Conservation (phyloP, 352 stramenopile genomes). For the Phytophthora pisi region DNA sequence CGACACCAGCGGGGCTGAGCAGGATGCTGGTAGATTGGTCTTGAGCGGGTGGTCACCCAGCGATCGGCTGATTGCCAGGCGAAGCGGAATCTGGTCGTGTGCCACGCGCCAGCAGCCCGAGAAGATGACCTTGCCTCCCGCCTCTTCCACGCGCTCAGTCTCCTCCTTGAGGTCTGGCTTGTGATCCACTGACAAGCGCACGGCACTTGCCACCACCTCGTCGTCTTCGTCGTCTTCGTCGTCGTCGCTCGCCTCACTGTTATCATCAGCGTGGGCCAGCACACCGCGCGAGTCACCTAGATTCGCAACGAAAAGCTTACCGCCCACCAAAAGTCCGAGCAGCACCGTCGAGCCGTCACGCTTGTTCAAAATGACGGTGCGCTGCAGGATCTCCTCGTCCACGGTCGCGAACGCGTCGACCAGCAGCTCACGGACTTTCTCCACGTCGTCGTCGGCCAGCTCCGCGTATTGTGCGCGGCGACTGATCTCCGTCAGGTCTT, state of each 20-base stretch:
- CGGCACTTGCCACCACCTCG: conserved; percentile 27
- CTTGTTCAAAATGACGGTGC: conserved; percentile 72
- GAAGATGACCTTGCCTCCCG: conserved; percentile 79
- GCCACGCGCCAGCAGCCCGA: conserved; percentile 87
- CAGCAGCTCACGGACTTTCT: conserved; percentile 54
- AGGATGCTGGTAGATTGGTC: conserved; percentile 61
- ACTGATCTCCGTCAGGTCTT: conserved; percentile 56
- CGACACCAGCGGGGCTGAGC: conserved; percentile 69
- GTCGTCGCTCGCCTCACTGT: conserved; percentile 20
- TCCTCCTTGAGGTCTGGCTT: conserved; percentile 76
- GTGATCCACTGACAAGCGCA: conserved; percentile 80
- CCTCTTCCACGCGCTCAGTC: conserved; percentile 60
- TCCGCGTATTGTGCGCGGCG: conserved; percentile 35
- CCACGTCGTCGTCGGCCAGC: conserved; percentile 54
- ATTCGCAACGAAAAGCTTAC: conserved; percentile 83
- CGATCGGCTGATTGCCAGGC: conserved; percentile 78
- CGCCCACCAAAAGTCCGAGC: conserved; percentile 66
- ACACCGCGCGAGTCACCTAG: conserved; percentile 79
- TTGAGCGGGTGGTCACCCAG: conserved; percentile 84
- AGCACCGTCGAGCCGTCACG: conserved; percentile 79
- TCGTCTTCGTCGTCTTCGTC: conserved; percentile 2
- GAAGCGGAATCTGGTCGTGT: conserved; percentile 71
- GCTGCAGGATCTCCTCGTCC: conserved; percentile 75
- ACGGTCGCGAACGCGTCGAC: conserved; percentile 62
- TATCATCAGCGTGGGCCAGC: conserved; percentile 41